Evolutionary conservation across 805 yeast species (phyloP).

Genomic region (Ogataea nitratoaversa): DNA sequence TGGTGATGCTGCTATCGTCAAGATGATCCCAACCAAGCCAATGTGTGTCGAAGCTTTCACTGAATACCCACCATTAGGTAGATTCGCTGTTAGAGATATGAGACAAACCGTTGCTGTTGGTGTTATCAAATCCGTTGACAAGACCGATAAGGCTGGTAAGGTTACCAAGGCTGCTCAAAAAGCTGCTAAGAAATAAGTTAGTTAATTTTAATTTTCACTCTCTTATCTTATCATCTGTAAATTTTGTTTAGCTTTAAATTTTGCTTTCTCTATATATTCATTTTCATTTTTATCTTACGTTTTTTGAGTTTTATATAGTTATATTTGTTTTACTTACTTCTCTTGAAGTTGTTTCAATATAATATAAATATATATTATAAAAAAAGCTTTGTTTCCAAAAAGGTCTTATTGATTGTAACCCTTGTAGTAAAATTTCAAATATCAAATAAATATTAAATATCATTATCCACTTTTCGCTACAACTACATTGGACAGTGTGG

Average conservation of each 20-base stretch:
- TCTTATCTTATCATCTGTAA: not conserved
- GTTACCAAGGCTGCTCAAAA: constrained; percentile 93
- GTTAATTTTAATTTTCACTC: constrained; percentile 31
- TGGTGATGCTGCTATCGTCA: constrained; percentile 56
- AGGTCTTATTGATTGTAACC: not conserved
- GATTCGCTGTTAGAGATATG: constrained; percentile 99
- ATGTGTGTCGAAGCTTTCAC: constrained; percentile 93
- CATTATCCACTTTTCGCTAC: too few species aligned
- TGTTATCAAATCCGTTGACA: constrained; percentile 93
- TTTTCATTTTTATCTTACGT: not conserved
- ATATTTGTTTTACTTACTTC: not conserved
- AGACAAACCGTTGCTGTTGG: constrained; percentile 99
- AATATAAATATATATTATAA: constrained; percentile 2
- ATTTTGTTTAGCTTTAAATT: constrained; percentile 1
- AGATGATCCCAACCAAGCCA: constrained; percentile 79
- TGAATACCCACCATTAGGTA: constrained; percentile 96
- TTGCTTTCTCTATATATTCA: not conserved
- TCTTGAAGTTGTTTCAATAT: not conserved
- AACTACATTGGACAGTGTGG: too few species aligned
- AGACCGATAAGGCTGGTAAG: constrained; percentile 82
- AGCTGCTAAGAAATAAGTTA: constrained; percentile 68
- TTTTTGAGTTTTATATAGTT: constrained; percentile 2
- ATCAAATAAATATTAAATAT: too few species aligned
- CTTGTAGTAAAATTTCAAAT: too few species aligned
- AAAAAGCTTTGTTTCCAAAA: constrained; percentile 1